phyloP scores from a whole-genome alignment of 441 rosid genomes.

The Kokia cookei region DNA sequence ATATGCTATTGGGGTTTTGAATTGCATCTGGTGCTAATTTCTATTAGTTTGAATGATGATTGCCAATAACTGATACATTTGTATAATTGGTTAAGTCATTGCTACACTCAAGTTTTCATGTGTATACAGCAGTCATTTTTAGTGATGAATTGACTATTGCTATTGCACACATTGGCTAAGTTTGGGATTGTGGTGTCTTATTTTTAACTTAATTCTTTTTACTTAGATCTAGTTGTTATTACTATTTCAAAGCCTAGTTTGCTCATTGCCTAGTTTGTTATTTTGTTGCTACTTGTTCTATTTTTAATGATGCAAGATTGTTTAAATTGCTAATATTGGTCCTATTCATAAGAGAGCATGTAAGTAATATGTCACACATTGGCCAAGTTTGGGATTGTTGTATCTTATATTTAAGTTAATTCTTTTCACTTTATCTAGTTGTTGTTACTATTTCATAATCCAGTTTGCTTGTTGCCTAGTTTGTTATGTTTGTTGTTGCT shows the following conservation, averaged over 20 bases:
- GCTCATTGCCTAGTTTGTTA: too few species aligned
- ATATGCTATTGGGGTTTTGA: neutral
- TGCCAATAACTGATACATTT: neutral
- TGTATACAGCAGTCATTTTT: neutral
- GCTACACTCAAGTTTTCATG: neutral
- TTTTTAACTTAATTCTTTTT: too few species aligned
- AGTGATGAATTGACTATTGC: neutral
- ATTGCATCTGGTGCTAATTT: neutral
- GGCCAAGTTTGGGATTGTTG: neutral
- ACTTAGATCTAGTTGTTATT: too few species aligned
- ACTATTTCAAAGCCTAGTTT: too few species aligned
- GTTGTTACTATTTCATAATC: neutral
- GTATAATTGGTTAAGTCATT: neutral
- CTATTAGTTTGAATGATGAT: neutral
- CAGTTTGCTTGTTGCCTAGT: neutral
- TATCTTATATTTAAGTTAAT: neutral
- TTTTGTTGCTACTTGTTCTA: too few species aligned
- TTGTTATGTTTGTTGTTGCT: neutral
- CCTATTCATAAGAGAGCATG: too few species aligned
- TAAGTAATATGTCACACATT: neutral
- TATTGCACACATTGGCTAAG: neutral
- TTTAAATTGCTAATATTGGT: too few species aligned
- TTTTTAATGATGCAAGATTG: too few species aligned
- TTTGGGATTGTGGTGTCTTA: too few species aligned
- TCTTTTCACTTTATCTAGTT: neutral